Percentiles rank a stretch among this genome's conserved stretches.
phyloP scores from a whole-genome alignment of 805 yeast genomes.

The Yarrowia sp. region DNA sequence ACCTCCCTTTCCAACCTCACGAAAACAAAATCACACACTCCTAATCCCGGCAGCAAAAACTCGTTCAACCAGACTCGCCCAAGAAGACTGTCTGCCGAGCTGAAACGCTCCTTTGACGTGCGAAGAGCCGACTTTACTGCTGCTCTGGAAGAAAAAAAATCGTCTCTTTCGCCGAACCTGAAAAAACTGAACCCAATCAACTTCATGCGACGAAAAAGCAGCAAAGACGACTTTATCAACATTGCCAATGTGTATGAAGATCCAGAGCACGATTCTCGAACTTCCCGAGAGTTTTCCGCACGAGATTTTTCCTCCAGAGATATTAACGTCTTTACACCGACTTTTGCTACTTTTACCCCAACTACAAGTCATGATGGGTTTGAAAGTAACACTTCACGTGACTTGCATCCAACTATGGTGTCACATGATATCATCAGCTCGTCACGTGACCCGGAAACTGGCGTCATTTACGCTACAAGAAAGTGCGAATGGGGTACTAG shows the following conservation, averaged over 20 bases:
- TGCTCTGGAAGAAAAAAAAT: neutral
- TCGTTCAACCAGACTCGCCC: neutral
- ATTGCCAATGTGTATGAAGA: slow-evolving; percentile 11
- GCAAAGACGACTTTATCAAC: neutral
- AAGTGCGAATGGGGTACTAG: slow-evolving; percentile 8
- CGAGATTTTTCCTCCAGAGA: neutral
- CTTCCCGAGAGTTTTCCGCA: neutral
- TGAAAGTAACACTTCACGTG: neutral
- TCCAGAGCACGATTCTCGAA: neutral
- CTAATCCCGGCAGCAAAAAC: neutral
- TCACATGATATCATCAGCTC: slow-evolving; percentile 11
- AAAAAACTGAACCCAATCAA: slow-evolving; percentile 8
- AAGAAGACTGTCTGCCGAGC: neutral
- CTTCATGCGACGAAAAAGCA: neutral
- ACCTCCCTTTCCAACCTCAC: neutral
- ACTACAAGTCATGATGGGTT: neutral
- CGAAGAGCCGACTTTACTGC: slow-evolving; percentile 8
- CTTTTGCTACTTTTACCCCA: neutral
- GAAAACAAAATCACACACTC: neutral
- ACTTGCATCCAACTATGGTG: neutral
- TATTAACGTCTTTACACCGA: neutral
- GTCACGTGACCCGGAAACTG: slow-evolving; percentile 5
- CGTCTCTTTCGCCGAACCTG: slow-evolving; percentile 26
- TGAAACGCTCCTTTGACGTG: neutral
- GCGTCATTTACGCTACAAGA: slow-evolving; percentile 11